Percentiles rank a stretch among this genome's conserved stretches.
These are phyloP conservation scores for Venturia aucupariae DNA, from an alignment of 2,329 filamentous ascomycete genomes.

Conservation along the genomic window DNA sequence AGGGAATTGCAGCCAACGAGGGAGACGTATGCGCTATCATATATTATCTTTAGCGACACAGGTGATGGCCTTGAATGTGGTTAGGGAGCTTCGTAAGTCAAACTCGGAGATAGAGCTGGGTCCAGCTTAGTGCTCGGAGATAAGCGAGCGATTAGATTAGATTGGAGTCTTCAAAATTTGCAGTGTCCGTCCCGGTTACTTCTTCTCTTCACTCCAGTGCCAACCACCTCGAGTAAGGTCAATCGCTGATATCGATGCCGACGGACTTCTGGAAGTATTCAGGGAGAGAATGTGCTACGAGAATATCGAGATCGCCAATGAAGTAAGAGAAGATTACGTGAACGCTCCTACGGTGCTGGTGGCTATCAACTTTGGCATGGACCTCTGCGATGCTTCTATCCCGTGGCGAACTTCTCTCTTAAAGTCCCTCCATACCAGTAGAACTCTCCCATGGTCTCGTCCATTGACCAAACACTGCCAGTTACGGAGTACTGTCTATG, in stretches of 20 bases:
- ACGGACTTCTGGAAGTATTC: too few species aligned
- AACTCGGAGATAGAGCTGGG: neutral
- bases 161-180: neutral
- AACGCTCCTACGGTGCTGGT: too few species aligned
- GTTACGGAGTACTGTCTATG: too few species aligned
- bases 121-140: neutral
- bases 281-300: too few species aligned
- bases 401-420: conserved; percentile 20
- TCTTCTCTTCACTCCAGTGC: neutral
- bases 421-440: conserved; percentile 38
- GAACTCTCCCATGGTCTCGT: too few species aligned
- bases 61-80: neutral
- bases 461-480: too few species aligned
- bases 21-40: neutral
- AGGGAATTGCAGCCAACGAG: neutral
- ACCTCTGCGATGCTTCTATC: too few species aligned
- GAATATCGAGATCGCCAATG: too few species aligned
- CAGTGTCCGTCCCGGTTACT: neutral
- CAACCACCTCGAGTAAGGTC: too few species aligned
- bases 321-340: too few species aligned
- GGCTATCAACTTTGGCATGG: too few species aligned
- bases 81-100: neutral
- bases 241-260: too few species aligned
- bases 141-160: neutral
- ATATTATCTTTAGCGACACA: neutral